Conservation (phyloP, 352 stramenopile genomes). For the Phytophthora palmivora region DNA sequence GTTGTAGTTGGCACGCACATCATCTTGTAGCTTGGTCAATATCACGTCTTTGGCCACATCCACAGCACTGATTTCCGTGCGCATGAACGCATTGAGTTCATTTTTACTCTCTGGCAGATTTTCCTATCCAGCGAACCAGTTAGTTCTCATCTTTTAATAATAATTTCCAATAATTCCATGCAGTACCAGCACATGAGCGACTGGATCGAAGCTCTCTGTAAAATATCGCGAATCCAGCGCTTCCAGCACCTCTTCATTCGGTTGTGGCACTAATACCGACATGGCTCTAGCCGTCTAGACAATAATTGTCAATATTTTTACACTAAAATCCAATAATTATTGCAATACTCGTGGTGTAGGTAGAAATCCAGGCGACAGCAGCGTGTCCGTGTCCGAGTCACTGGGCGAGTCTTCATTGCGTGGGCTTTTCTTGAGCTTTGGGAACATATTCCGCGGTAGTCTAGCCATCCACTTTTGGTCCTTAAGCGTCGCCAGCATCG, state of each 20-base stretch:
- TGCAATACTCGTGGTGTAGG: slow-evolving; percentile 43
- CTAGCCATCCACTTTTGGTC: slow-evolving; percentile 74
- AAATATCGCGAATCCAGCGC: slow-evolving; percentile 85
- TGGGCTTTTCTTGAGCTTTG: slow-evolving; percentile 29
- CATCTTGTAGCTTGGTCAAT: slow-evolving; percentile 76
- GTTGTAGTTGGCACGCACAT: slow-evolving; percentile 81
- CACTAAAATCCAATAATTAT: background rate
- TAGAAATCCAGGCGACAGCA: slow-evolving; percentile 41
- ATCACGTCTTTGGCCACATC: slow-evolving; percentile 85
- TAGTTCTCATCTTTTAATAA: background rate
- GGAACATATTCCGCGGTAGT: slow-evolving; percentile 51
- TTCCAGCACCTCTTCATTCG: slow-evolving; percentile 71
- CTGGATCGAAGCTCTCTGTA: slow-evolving; percentile 77
- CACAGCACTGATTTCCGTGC: slow-evolving; percentile 84
- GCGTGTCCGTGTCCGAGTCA: slow-evolving; percentile 28
- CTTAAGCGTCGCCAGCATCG: slow-evolving; percentile 59
- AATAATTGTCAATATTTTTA: slow-evolving; percentile 11
- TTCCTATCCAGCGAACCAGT: slow-evolving; percentile 46
- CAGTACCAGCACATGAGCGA: slow-evolving; percentile 72
- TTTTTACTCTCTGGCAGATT: slow-evolving; percentile 59
- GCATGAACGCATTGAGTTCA: slow-evolving; percentile 71
- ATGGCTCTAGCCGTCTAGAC: slow-evolving; percentile 45
- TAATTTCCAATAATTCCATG: background rate
- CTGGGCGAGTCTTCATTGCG: slow-evolving; percentile 18
- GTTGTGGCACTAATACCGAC: slow-evolving; percentile 74